A percentile compares a stretch with the other conserved stretches of the same genome.
Evolutionary conservation across 2,329 filamentous ascomycete genomes (phyloP).

Genomic region (Ascocoryne sarcoides): DNA sequence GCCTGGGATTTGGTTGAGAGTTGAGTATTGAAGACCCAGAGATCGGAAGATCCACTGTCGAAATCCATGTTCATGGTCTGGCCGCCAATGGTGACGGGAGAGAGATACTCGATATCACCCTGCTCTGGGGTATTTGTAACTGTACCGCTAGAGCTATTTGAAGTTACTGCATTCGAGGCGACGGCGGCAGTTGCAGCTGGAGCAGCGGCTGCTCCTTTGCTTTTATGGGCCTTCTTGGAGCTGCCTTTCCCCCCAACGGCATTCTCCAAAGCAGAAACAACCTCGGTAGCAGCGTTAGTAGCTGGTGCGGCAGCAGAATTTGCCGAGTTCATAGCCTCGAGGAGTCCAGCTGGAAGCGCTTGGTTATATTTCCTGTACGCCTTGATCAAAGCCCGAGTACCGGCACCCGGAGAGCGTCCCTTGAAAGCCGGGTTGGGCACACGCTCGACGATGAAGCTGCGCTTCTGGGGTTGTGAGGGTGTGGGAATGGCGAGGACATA

Average conservation of each 20-base stretch:
- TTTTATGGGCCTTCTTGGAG: constrained; percentile 1
- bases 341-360: constrained; percentile 36
- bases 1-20: constrained; percentile 22
- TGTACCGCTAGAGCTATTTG: constrained; percentile 38
- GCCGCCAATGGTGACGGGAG: constrained; percentile 25
- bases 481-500: constrained; percentile 39
- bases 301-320: constrained; percentile 3
- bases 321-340: constrained; percentile 28
- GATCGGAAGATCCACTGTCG: constrained; percentile 29
- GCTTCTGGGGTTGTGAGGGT: constrained; percentile 36
- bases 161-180: constrained; percentile 25
- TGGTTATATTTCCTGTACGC: constrained; percentile 62
- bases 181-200: constrained; percentile 10
- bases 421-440: constrained; percentile 37
- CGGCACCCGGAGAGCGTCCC: constrained; percentile 21
- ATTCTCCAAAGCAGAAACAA: constrained; percentile 3
- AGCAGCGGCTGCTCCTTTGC: constrained; percentile 3
- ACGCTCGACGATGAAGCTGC: constrained; percentile 28
- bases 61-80: constrained; percentile 29
- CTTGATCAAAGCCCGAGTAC: constrained; percentile 47
- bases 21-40: constrained; percentile 31
- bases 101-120: constrained; percentile 24
- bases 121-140: constrained; percentile 57
- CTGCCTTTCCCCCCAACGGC: constrained; percentile 4
- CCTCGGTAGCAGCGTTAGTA: constrained; percentile 5